Evolutionary conservation across 164 flowering plant species (phyloP).

Genomic region (Houttuynia cordata): DNA sequence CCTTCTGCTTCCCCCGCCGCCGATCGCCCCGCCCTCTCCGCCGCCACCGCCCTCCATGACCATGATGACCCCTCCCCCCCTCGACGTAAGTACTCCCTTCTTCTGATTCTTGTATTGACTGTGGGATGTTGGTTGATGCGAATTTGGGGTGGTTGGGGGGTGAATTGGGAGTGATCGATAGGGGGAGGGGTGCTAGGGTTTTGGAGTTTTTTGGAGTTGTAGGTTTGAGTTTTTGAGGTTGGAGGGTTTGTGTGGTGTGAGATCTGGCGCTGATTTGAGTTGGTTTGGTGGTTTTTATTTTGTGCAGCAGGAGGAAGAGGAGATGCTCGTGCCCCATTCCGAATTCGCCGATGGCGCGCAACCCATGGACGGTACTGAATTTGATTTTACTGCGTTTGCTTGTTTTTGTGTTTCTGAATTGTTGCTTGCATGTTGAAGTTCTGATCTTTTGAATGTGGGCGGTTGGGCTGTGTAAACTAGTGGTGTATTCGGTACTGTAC

Average conservation of each 20-base stretch:
- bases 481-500: no score
- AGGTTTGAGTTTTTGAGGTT: background rate
- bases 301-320: conserved; percentile 79
- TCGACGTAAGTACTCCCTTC: conserved; percentile 47
- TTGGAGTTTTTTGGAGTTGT: conserved; percentile 4
- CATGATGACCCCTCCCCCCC: conserved; percentile 56
- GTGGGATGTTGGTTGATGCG: background rate
- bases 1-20: background rate
- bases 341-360: conserved; percentile 69
- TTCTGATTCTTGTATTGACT: no score
- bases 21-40: conserved; percentile 13
- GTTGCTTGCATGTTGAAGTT: background rate
- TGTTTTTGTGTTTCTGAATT: background rate
- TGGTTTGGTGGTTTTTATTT: conserved; percentile 17
- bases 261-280: conserved; percentile 22
- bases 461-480: background rate
- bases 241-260: conserved; percentile 1
- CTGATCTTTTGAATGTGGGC: background rate
- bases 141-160: background rate
- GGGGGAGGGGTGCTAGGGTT: conserved; percentile 1
- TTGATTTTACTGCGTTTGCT: background rate
- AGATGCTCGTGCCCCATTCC: conserved; percentile 87
- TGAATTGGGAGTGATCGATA: background rate
- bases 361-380: conserved; percentile 51
- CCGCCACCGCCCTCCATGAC: conserved; percentile 36